phyloP scores from a whole-genome alignment of 2,329 filamentous ascomycete species.

The Penicillium sp. region DNA sequence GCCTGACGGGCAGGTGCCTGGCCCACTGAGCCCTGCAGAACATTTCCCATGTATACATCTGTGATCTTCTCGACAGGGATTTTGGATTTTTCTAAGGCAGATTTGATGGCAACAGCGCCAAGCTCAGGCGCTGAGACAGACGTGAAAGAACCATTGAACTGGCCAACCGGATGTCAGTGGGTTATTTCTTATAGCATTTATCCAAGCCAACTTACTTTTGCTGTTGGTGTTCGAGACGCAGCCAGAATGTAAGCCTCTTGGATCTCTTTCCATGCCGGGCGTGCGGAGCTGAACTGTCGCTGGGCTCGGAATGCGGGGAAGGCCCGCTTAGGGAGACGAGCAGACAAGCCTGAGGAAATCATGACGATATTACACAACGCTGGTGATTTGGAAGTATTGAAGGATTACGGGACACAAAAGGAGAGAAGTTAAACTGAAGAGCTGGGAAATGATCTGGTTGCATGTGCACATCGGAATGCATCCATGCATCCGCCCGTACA shows the following conservation, averaged over 20 bases:
- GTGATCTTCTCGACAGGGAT: constrained; percentile 78
- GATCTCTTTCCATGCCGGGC: constrained; percentile 61
- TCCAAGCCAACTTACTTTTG: constrained; percentile 61
- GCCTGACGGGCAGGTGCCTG: constrained; percentile 93
- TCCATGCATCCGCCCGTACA: constrained; percentile 24
- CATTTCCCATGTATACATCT: constrained; percentile 97
- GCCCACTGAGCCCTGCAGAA: constrained; percentile 77
- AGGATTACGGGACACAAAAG: neutral
- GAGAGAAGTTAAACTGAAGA: constrained; percentile 2
- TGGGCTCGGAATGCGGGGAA: constrained; percentile 47
- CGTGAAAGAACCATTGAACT: constrained; percentile 94
- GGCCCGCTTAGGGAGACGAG: constrained; percentile 30
- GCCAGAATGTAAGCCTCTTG: constrained; percentile 93
- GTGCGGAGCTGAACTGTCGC: constrained; percentile 54
- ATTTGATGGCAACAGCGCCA: constrained; percentile 86
- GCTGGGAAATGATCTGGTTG: neutral
- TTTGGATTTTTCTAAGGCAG: constrained; percentile 80
- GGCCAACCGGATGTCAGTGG: constrained; percentile 10
- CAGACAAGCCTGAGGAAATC: constrained; percentile 26
- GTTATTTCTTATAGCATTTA: neutral
- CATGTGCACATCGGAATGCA: constrained; percentile 16
- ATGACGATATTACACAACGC: constrained; percentile 11
- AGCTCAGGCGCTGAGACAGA: constrained; percentile 82
- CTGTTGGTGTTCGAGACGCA: constrained; percentile 83
- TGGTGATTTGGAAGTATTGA: neutral